A percentile compares a stretch with the other conserved stretches of the same genome.
Conservation (phyloP, 2,329 filamentous ascomycete genomes). For the Cordyceps cateniannulata region DNA sequence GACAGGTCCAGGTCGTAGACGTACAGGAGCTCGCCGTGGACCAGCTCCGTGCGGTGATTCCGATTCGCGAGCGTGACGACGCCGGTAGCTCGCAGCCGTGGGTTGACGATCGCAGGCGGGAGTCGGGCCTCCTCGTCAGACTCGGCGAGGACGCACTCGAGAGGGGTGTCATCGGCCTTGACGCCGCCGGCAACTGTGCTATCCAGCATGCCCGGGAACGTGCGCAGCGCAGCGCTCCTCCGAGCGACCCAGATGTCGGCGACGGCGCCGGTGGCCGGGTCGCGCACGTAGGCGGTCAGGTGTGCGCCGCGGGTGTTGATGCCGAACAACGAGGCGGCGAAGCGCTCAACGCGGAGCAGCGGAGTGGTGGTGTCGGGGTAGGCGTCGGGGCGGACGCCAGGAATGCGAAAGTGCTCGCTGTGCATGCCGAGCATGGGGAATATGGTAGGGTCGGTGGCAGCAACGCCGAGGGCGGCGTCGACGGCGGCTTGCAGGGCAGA, state of each 20-base stretch:
- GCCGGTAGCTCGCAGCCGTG: constrained; percentile 22
- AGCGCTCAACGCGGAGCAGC: constrained; percentile 48
- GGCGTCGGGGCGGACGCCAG: constrained; percentile 26
- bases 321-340: constrained; percentile 58
- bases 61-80: constrained; percentile 30
- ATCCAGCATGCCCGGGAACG: constrained; percentile 69
- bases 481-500: constrained; percentile 34
- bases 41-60: constrained; percentile 20
- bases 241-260: constrained; percentile 65
- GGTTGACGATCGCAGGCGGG: constrained; percentile 21
- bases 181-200: constrained; percentile 77
- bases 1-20: constrained; percentile 69
- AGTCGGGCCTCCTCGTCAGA: constrained; percentile 62
- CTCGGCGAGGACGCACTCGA: constrained; percentile 65
- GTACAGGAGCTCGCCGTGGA: constrained; percentile 46
- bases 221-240: constrained; percentile 59
- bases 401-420: constrained; percentile 37
- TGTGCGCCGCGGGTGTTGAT: constrained; percentile 60
- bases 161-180: constrained; percentile 57
- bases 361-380: constrained; percentile 15
- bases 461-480: constrained; percentile 21
- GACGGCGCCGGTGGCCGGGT: constrained; percentile 29
- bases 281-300: constrained; percentile 53
- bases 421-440: constrained; percentile 33
- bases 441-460: constrained; percentile 1